Percentiles rank a stretch among this genome's conserved stretches.
These are phyloP conservation scores for Hemisphaericaspora xylanilytica DNA, from an alignment of 1,139 yeast species.

Conservation along the genomic window DNA sequence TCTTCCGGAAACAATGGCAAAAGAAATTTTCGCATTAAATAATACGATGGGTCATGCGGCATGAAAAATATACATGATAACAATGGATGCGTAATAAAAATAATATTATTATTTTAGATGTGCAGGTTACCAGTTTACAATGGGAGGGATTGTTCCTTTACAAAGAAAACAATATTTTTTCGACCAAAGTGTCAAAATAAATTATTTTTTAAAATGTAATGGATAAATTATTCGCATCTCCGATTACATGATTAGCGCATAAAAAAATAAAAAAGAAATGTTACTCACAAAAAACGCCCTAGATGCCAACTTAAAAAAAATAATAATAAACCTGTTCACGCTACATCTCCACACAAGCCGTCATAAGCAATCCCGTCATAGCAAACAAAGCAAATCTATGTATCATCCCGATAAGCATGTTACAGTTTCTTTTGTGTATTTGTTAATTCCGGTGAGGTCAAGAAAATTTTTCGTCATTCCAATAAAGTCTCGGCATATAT, in stretches of 20 bases:
- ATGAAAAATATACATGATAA: background rate
- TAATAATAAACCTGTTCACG: background rate
- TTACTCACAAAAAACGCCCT: background rate
- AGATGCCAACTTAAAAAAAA: background rate
- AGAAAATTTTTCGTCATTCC: background rate
- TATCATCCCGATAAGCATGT: background rate
- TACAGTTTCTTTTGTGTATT: background rate
- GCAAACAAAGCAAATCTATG: background rate
- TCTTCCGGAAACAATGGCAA: background rate
- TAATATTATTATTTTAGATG: background rate
- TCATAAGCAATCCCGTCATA: background rate
- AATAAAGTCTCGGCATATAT: background rate
- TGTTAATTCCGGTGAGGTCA: background rate
- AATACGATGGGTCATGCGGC: slow-evolving; percentile 4
- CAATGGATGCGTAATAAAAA: background rate
- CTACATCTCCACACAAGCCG: too few species aligned
- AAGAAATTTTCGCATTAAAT: background rate
- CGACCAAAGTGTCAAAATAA: background rate
- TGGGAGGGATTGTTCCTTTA: too few species aligned
- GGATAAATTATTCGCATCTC: background rate
- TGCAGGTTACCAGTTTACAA: too few species aligned
- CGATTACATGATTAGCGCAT: background rate
- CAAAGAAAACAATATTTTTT: background rate
- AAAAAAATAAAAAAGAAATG: background rate
- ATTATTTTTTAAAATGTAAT: background rate